These are phyloP conservation scores for Globisporangium canariense DNA, from an alignment of 352 stramenopile genomes.

Conservation along the genomic window DNA sequence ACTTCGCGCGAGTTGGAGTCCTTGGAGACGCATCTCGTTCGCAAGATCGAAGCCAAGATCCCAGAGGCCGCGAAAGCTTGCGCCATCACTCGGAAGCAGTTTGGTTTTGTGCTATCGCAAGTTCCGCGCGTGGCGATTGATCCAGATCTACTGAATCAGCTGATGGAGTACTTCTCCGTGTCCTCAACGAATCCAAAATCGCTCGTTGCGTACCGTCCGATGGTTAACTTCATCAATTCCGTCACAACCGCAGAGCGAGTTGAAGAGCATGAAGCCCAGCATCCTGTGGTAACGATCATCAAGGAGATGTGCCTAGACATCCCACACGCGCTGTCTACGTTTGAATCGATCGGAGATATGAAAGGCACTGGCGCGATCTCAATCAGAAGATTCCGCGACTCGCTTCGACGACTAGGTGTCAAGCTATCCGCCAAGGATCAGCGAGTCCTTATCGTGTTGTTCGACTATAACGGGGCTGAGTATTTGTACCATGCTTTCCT, in stretches of 20 bases:
- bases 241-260: constrained; percentile 32
- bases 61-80: constrained; percentile 25
- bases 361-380: constrained; percentile 37
- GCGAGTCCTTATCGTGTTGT: constrained; percentile 44
- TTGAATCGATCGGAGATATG: constrained; percentile 44
- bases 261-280: constrained; percentile 21
- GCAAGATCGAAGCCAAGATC: constrained; percentile 37
- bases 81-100: constrained; percentile 42
- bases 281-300: constrained; percentile 28
- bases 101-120: constrained; percentile 53
- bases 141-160: constrained; percentile 30
- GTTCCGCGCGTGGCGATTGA: constrained; percentile 37
- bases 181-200: constrained; percentile 7
- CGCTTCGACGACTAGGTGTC: constrained; percentile 30
- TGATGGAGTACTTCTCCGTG: constrained; percentile 47
- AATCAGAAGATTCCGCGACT: constrained; percentile 43
- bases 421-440: constrained; percentile 36
- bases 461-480: constrained; percentile 44
- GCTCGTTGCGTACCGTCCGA: constrained; percentile 33
- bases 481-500: constrained; percentile 55
- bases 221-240: constrained; percentile 50
- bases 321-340: constrained; percentile 30
- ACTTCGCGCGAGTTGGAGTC: constrained; percentile 34
- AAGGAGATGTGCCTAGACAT: constrained; percentile 28
- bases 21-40: constrained; percentile 30